Evolutionary conservation across 306 rosid species (phyloP).

Genomic region (Prunus armeniaca): DNA sequence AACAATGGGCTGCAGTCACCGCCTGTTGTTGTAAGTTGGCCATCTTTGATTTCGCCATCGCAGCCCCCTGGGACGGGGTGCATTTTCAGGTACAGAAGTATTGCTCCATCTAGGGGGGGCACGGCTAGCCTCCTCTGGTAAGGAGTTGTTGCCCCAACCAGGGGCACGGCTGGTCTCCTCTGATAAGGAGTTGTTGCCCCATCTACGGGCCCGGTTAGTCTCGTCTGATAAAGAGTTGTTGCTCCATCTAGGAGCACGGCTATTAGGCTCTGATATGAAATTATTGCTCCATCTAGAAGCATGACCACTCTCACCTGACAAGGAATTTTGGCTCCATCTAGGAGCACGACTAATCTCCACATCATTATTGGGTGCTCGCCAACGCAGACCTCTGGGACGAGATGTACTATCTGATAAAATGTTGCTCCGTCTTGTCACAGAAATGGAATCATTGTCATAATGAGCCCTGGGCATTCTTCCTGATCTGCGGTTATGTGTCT

Average conservation of each 20-base stretch:
- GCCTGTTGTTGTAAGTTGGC: conserved; percentile 36
- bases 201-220: background rate
- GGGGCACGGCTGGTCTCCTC: background rate
- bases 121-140: conserved; percentile 23
- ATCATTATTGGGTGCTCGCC: conserved; percentile 25
- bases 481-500: conserved; percentile 30
- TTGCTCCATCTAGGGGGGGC: conserved; percentile 39
- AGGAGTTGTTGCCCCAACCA: conserved; percentile 22
- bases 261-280: conserved; percentile 12
- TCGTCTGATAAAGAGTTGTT: background rate
- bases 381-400: conserved; percentile 26
- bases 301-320: conserved; percentile 16
- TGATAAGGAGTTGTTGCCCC: conserved; percentile 21
- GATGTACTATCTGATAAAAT: conserved; percentile 31
- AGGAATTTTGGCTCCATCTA: conserved; percentile 35
- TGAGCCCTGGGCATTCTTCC: conserved; percentile 31
- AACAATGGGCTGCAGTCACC: conserved; percentile 21
- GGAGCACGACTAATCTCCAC: conserved; percentile 21
- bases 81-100: conserved; percentile 26
- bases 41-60: conserved; percentile 62
- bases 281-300: conserved; percentile 40
- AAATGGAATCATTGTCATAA: conserved; percentile 31
- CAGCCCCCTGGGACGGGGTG: conserved; percentile 21
- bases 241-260: conserved; percentile 20
- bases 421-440: conserved; percentile 42